Percentiles rank a stretch among this genome's conserved stretches.
Conservation (phyloP, 371 early-diverging fungal genomes). For the Apophysomyces variabilis region DNA sequence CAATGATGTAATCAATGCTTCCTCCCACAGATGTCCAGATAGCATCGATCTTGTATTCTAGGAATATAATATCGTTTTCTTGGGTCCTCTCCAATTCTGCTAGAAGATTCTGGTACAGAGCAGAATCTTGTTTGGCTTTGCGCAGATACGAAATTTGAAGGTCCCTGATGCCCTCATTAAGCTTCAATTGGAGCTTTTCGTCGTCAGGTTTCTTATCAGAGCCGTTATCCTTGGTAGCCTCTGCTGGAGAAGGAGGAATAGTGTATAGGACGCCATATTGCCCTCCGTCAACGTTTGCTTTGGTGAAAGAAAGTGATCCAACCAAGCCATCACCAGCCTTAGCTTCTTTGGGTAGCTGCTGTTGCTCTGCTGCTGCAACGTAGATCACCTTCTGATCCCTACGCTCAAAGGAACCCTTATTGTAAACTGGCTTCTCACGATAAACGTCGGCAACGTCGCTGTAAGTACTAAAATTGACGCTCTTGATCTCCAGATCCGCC, state of each 20-base stretch:
- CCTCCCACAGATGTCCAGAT: slow-evolving; percentile 62
- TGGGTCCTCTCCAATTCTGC: slow-evolving; percentile 61
- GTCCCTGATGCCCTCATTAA: slow-evolving; percentile 78
- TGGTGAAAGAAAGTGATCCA: slow-evolving; percentile 67
- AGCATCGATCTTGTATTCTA: slow-evolving; percentile 63
- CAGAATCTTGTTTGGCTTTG: slow-evolving; percentile 68
- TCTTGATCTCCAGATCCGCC: slow-evolving; percentile 69
- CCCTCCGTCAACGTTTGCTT: slow-evolving; percentile 59
- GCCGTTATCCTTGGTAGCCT: slow-evolving; percentile 20
- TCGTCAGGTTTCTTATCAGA: slow-evolving; percentile 46
- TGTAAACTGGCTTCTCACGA: slow-evolving; percentile 45
- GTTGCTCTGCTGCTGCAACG: slow-evolving; percentile 44
- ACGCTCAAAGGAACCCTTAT: slow-evolving; percentile 45
- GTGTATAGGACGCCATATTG: slow-evolving; percentile 65
- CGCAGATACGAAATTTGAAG: slow-evolving; percentile 80
- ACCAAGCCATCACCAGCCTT: slow-evolving; percentile 81
- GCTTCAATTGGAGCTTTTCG: slow-evolving; percentile 54
- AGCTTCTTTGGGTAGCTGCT: slow-evolving; percentile 69
- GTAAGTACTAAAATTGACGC: slow-evolving; percentile 60
- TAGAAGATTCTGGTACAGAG: slow-evolving; percentile 60
- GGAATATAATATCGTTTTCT: slow-evolving; percentile 49
- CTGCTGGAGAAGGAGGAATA: slow-evolving; percentile 51
- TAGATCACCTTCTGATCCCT: slow-evolving; percentile 40
- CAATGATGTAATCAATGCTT: slow-evolving; percentile 41
- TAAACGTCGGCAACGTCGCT: slow-evolving; percentile 60